A percentile compares a stretch with the other conserved stretches of the same genome.
phyloP scores from a whole-genome alignment of 2,329 filamentous ascomycete genomes.

The Colletotrichum lentis region DNA sequence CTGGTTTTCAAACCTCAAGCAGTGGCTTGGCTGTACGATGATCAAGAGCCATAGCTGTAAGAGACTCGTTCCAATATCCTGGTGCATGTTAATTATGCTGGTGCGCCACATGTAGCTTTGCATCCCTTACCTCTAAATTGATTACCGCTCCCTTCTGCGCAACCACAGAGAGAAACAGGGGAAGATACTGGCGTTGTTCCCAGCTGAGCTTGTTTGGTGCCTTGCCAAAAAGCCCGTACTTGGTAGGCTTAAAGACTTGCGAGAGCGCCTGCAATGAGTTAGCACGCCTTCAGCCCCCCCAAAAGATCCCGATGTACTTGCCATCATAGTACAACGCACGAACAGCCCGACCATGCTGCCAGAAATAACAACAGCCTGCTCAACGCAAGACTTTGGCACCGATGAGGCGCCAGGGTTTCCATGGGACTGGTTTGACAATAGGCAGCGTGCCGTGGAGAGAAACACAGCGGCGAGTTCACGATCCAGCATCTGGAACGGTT shows the following conservation, averaged over 20 bases:
- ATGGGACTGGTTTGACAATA: constrained; percentile 45
- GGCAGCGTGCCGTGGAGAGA: constrained; percentile 57
- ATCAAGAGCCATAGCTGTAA: constrained; percentile 62
- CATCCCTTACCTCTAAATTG: constrained; percentile 52
- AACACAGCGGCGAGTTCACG: constrained; percentile 57
- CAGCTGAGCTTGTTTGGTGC: constrained; percentile 51
- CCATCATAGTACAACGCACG: constrained; percentile 54
- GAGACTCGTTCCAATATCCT: constrained; percentile 55
- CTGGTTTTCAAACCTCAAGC: constrained; percentile 58
- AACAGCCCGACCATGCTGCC: constrained; percentile 58
- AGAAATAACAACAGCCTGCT: constrained; percentile 56
- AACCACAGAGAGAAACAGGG: constrained; percentile 62
- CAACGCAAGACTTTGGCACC: constrained; percentile 47
- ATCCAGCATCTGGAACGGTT: constrained; percentile 53
- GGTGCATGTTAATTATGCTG: constrained; percentile 16
- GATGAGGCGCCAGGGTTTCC: constrained; percentile 1
- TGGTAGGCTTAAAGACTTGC: constrained; percentile 57
- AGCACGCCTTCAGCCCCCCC: constrained; percentile 37
- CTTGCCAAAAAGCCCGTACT: constrained; percentile 60
- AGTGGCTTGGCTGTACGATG: constrained; percentile 59
- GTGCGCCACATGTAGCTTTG: neutral
- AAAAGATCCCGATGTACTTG: constrained; percentile 40
- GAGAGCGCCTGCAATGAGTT: constrained; percentile 49
- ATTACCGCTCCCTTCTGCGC: constrained; percentile 55
- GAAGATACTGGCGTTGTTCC: constrained; percentile 55